Conservation (phyloP, 2,329 filamentous ascomycete species). For the Aspergillus tanneri region DNA sequence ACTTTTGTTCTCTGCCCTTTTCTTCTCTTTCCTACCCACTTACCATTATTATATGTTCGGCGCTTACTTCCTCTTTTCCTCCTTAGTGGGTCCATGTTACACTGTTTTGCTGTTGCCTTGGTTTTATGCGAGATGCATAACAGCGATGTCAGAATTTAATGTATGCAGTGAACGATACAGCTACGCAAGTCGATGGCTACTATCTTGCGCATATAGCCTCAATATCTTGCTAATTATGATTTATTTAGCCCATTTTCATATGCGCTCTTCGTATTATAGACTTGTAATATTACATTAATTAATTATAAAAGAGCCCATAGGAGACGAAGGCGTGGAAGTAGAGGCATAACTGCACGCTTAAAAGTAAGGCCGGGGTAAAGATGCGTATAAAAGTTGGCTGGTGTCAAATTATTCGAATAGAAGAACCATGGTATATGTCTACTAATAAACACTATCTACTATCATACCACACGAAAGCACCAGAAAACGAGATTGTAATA, state of each 20-base stretch:
- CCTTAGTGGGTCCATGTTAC: background rate
- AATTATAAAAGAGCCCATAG: too few species aligned
- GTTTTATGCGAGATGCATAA: conserved; percentile 15
- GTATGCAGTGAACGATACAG: conserved; percentile 15
- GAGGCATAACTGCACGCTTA: too few species aligned
- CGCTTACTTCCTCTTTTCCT: conserved; percentile 4
- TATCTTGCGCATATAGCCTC: conserved; percentile 9
- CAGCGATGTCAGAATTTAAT: conserved; percentile 8
- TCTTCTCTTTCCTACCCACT: too few species aligned
- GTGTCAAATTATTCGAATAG: too few species aligned
- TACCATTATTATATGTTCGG: too few species aligned
- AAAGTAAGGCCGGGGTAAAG: too few species aligned
- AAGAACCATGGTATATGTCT: background rate
- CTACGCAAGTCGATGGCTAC: conserved; percentile 3
- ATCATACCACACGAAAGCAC: background rate
- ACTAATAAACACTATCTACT: background rate
- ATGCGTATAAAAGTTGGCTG: too few species aligned
- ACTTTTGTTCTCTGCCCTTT: too few species aligned
- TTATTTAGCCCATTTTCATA: too few species aligned
- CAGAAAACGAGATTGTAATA: background rate
- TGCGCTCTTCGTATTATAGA: too few species aligned
- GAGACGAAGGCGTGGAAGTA: too few species aligned
- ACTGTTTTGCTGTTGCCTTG: conserved; percentile 2
- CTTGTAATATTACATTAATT: too few species aligned
- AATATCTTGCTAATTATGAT: conserved; percentile 6